phyloP scores from a whole-genome alignment of 257 asterid genomes.

The Jasminum sambac region DNA sequence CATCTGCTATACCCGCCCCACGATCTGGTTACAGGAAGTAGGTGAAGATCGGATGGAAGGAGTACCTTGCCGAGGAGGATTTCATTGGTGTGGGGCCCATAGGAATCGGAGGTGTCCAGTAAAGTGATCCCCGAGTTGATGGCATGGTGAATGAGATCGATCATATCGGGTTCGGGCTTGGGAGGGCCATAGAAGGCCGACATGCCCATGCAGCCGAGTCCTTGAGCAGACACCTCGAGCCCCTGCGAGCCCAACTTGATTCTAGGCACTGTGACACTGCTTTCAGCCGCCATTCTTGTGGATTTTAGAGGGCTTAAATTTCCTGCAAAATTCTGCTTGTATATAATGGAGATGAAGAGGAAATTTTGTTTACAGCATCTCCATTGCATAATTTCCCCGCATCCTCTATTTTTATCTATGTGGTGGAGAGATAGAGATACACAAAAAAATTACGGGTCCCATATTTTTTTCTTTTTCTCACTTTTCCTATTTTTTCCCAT shows the following conservation, averaged over 20 bases:
- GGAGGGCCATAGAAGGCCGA: conserved; percentile 45
- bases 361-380: no score
- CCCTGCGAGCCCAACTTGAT: conserved; percentile 44
- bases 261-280: conserved; percentile 25
- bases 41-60: neutral
- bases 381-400: no score
- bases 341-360: no score
- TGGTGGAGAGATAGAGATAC: no score
- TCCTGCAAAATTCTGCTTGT: no score
- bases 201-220: conserved; percentile 52
- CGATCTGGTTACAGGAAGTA: no score
- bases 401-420: no score
- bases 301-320: no score
- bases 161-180: conserved; percentile 48
- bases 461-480: no score
- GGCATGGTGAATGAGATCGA: conserved; percentile 41
- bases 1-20: no score
- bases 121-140: conserved; percentile 36
- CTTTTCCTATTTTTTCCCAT: no score
- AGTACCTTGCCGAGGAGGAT: conserved; percentile 39
- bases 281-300: conserved; percentile 16
- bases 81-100: conserved; percentile 48
- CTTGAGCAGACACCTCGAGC: conserved; percentile 36
- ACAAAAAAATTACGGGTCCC: no score
- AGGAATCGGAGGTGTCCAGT: conserved; percentile 42